Conservation (phyloP, 805 yeast genomes). For the Hanseniaspora taiwanica region DNA sequence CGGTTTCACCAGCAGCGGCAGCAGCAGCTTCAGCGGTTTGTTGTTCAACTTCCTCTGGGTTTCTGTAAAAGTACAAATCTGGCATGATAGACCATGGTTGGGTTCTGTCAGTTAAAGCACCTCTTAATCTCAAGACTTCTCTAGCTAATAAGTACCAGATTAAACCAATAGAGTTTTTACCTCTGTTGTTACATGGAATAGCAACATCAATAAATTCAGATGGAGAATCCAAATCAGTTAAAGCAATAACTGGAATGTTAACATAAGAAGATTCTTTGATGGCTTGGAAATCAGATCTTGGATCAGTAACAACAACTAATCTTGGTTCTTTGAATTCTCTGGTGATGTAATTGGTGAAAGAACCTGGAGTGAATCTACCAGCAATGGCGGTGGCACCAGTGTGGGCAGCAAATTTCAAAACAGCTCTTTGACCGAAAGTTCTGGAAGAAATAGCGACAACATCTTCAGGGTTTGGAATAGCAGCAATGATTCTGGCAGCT, state of each 20-base stretch:
- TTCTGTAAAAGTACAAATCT: slow-evolving; percentile 99
- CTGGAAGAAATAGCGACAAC: slow-evolving; percentile 98
- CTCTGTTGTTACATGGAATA: slow-evolving; percentile 99
- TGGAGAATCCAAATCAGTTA: slow-evolving; percentile 97
- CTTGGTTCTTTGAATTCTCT: slow-evolving; percentile 99
- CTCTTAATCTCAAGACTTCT: slow-evolving; percentile 98
- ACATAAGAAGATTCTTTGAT: slow-evolving; percentile 99
- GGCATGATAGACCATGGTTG: slow-evolving; percentile 99
- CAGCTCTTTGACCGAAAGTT: slow-evolving; percentile 99
- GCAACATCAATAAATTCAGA: slow-evolving; percentile 98
- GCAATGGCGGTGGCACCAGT: slow-evolving; percentile 99
- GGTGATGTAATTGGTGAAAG: slow-evolving; percentile 99
- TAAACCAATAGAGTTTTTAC: slow-evolving; percentile 99
- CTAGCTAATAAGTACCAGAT: slow-evolving; percentile 99
- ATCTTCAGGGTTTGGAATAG: slow-evolving; percentile 96
- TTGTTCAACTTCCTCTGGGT: slow-evolving; percentile 96
- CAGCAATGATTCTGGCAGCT: slow-evolving; percentile 99
- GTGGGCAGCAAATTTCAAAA: slow-evolving; percentile 97
- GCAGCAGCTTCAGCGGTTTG: slow-evolving; percentile 54
- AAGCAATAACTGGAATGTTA: slow-evolving; percentile 99
- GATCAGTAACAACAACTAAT: slow-evolving; percentile 97
- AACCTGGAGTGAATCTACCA: slow-evolving; percentile 99
- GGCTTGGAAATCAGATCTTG: slow-evolving; percentile 99
- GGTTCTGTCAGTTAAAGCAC: slow-evolving; percentile 90
- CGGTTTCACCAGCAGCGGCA: slow-evolving; percentile 34